These are phyloP conservation scores for Parsonsia alboflavescens DNA, from an alignment of 257 asterid genomes.

Conservation along the genomic window DNA sequence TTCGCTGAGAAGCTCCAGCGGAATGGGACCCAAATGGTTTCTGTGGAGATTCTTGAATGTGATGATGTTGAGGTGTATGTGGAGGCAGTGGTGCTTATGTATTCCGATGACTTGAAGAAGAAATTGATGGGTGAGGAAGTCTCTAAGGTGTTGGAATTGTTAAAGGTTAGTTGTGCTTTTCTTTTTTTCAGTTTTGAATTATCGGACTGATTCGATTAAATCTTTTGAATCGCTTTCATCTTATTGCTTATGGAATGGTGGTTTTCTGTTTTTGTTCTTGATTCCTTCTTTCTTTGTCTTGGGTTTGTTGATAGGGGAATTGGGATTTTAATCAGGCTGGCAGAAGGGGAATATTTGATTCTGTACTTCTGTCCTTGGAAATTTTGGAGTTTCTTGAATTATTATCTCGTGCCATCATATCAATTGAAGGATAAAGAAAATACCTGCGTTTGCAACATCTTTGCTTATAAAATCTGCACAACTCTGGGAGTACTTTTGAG, in stretches of 20 bases:
- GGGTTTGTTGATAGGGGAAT: background rate
- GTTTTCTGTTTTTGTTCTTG: background rate
- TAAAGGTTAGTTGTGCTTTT: constrained; percentile 48
- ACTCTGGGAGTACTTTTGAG: background rate
- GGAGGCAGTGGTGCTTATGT: constrained; percentile 79
- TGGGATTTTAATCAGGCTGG: background rate
- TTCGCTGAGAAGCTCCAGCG: constrained; percentile 67
- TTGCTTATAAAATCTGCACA: background rate
- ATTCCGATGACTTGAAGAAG: constrained; percentile 54
- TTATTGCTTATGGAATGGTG: background rate
- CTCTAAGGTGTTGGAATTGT: constrained; percentile 60
- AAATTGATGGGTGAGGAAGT: constrained; percentile 58
- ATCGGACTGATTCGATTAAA: background rate
- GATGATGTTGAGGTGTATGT: constrained; percentile 84
- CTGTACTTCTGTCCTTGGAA: background rate
- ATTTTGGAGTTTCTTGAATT: background rate
- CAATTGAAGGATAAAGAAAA: background rate
- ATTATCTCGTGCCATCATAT: background rate
- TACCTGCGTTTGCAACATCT: background rate
- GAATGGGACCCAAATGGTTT: constrained; percentile 49
- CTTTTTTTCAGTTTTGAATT: background rate
- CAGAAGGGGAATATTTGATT: background rate
- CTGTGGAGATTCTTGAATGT: constrained; percentile 87
- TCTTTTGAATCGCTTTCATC: background rate
- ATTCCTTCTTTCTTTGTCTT: background rate